Conservation (phyloP, 2,329 filamentous ascomycete species). For the Neofusicoccum parvum region DNA sequence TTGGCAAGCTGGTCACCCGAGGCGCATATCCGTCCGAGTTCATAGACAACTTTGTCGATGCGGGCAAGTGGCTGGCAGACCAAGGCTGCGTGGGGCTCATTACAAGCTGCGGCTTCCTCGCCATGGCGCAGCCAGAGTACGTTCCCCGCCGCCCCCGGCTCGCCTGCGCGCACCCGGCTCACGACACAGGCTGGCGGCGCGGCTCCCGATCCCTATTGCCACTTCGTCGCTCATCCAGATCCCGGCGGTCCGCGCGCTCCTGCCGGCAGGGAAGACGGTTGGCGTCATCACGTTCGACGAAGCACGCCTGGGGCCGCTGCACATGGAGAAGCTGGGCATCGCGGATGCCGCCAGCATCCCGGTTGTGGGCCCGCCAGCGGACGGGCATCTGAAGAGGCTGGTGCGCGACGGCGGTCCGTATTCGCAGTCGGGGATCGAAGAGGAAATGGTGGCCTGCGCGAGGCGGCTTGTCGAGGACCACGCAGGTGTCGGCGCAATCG, state of each 20-base stretch:
- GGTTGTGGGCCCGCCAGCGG: neutral
- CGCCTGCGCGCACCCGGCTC: too few relatives aligned
- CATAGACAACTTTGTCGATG: constrained; percentile 36
- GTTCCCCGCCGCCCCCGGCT: too few relatives aligned
- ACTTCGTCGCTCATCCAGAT: constrained; percentile 42
- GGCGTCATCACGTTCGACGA: constrained; percentile 18
- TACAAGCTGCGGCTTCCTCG: constrained; percentile 46
- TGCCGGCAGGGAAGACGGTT: constrained; percentile 29
- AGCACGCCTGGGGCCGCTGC: neutral
- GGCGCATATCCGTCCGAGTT: constrained; percentile 37
- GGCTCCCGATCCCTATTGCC: constrained; percentile 39
- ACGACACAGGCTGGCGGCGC: constrained; percentile 29
- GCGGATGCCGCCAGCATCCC: neutral
- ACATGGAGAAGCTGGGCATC: neutral
- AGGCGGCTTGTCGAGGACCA: neutral
- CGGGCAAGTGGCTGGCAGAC: constrained; percentile 36
- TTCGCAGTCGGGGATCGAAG: neutral
- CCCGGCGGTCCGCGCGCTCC: constrained; percentile 33
- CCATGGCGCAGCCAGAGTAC: constrained; percentile 34
- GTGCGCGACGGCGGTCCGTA: neutral
- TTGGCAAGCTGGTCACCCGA: constrained; percentile 34
- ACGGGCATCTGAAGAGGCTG: neutral
- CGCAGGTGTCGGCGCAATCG: constrained; percentile 29
- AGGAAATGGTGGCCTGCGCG: neutral
- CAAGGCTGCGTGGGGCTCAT: constrained; percentile 41